These are phyloP conservation scores for Penicillium roqueforti DNA, from an alignment of 495 filamentous ascomycete species.

Conservation along the genomic window DNA sequence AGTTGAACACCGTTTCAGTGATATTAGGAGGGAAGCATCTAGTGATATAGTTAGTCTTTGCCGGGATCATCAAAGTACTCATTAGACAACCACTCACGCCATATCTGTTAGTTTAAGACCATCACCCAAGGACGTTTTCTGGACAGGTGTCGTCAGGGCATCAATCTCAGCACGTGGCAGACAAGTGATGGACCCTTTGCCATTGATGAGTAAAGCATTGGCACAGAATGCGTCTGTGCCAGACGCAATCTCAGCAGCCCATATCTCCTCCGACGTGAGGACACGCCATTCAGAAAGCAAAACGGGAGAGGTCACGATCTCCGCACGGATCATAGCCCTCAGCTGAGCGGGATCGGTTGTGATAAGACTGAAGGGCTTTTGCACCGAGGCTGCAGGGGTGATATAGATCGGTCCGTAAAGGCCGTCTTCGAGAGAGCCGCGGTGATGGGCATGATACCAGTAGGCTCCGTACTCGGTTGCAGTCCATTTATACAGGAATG, in stretches of 20 bases:
- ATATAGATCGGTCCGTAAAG: slow-evolving; percentile 53
- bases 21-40: slow-evolving; percentile 26
- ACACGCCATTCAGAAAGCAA: slow-evolving; percentile 54
- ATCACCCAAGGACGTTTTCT: slow-evolving; percentile 25
- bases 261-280: slow-evolving; percentile 46
- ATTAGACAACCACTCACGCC: slow-evolving; percentile 32
- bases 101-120: slow-evolving; percentile 42
- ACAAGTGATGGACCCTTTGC: slow-evolving; percentile 50
- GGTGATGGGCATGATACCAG: slow-evolving; percentile 51
- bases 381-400: slow-evolving; percentile 20
- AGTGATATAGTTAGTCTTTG: not conserved
- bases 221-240: slow-evolving; percentile 41
- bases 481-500: slow-evolving; percentile 48
- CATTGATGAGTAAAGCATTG: slow-evolving; percentile 54
- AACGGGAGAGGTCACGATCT: slow-evolving; percentile 39
- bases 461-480: slow-evolving; percentile 29
- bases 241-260: slow-evolving; percentile 33
- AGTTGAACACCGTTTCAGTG: slow-evolving; percentile 15
- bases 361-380: slow-evolving; percentile 47
- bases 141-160: slow-evolving; percentile 24
- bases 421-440: slow-evolving; percentile 53
- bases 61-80: not conserved
- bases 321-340: slow-evolving; percentile 43
- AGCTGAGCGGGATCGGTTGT: slow-evolving; percentile 34
- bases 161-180: slow-evolving; percentile 35